Conservation (phyloP, 129 eudicot species). For the Chrysanthemum makinoi region DNA sequence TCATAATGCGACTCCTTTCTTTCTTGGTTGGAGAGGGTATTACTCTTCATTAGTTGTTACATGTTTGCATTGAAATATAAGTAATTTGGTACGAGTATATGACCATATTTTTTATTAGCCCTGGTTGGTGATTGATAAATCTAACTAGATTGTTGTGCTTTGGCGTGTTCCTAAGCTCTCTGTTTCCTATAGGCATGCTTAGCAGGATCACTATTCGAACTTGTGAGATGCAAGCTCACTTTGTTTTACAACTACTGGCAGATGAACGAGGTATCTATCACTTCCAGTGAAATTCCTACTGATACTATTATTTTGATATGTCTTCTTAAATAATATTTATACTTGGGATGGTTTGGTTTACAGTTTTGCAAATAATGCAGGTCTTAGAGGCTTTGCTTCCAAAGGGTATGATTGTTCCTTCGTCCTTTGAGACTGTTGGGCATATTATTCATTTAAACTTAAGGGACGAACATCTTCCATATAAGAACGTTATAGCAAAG, state of each 20-base stretch:
- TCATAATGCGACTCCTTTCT: neutral
- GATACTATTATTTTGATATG: constrained; percentile 3
- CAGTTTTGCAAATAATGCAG: constrained; percentile 48
- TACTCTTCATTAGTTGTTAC: neutral
- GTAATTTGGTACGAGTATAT: neutral
- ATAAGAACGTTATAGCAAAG: constrained; percentile 83
- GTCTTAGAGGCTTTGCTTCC: constrained; percentile 83
- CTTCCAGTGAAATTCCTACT: neutral
- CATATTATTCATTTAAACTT: constrained; percentile 91
- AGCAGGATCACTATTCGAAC: constrained; percentile 34
- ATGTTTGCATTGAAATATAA: neutral
- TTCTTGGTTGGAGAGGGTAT: constrained; percentile 22
- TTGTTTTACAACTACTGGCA: constrained; percentile 49
- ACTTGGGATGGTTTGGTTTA: neutral
- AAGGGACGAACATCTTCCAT: constrained; percentile 63
- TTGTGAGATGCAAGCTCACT: constrained; percentile 13
- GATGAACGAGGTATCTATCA: constrained; percentile 69
- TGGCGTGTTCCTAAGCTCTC: constrained; percentile 16
- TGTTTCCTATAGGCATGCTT: constrained; percentile 50
- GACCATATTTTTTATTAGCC: neutral
- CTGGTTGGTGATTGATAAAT: constrained; percentile 9
- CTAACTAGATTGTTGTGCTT: constrained; percentile 2
- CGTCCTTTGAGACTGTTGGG: constrained; percentile 87
- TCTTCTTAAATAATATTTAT: constrained; percentile 2
- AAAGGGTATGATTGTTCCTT: constrained; percentile 66